Base-by-base conservation (phyloP, 1,284 basidiomycete species). In the Fomitopsis palustris region DNA sequence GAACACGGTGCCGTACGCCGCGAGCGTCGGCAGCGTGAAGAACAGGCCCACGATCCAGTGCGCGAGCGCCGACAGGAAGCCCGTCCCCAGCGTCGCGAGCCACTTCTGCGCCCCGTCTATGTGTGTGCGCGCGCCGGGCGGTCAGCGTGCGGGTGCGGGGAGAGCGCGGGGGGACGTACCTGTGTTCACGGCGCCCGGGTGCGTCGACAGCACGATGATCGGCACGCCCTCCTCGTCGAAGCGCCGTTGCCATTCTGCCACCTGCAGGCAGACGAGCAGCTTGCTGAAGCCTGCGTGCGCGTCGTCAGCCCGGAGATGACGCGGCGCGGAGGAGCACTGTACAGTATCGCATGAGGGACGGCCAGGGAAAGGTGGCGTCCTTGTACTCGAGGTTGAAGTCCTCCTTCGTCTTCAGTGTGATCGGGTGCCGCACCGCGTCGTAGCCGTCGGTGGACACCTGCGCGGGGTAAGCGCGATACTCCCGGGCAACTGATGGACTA, bases 151-250 rank as follows among this genome's bases (percentile, higher is more conserved):
- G 25, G 9, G 6, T 14, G 12, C 52, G 37, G 19, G 29, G 17
- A 51, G 19, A 19, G 65, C 2, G 31, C 62, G 9, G 69, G 65
- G 51, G 69, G 64, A 12, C n/a, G 60, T 49, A 71, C 67, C 67
- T 12, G 81, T 82, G 61, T 78, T 73, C 43, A 83, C 78, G 6
- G 64, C 54, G 0, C 78, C 77, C 0, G 78, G 78, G 61, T 78
- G 62, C 45, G 59, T 55, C 29, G 66, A 55, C 9, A 67, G 57
- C 12, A 61, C 67, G 0, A 70, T 72, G 61, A 78, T 74, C 0
- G 69, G 64, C 1, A 69, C 63, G 4, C 66, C 67, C 53, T 70
- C 64, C 7, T 51, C 65, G 49, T 71, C 65, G 5, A 74, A 53
- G 8, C 65, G 63, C 8, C 64, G 55, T 57, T 74, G 73, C 16